phyloP scores from a whole-genome alignment of 352 stramenopile species.

The Pythium grandisporangium region DNA sequence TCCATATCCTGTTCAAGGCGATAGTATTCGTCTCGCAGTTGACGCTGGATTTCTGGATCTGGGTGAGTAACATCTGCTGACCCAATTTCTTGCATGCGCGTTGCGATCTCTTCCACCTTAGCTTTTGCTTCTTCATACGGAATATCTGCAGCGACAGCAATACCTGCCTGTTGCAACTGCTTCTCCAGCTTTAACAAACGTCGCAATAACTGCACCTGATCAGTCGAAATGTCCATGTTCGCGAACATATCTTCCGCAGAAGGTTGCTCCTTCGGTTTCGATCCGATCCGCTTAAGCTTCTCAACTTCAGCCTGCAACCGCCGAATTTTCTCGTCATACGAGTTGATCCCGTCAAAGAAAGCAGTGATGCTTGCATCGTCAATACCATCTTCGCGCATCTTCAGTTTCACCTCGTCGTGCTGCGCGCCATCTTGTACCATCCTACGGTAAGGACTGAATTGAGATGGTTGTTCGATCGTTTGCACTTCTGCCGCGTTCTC shows the following conservation, averaged over 20 bases:
- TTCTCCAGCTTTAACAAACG: conserved; percentile 79
- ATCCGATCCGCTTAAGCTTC: conserved; percentile 65
- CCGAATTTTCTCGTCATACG: conserved; percentile 78
- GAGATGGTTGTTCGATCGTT: conserved; percentile 27
- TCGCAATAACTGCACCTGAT: conserved; percentile 73
- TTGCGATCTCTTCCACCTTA: conserved; percentile 88
- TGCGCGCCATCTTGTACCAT: conserved; percentile 69
- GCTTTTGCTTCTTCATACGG: conserved; percentile 88
- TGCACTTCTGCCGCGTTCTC: conserved; percentile 23
- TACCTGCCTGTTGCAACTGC: conserved; percentile 76
- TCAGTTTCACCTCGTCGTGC: conserved; percentile 58
- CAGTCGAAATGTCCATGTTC: conserved; percentile 43
- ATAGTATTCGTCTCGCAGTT: conserved; percentile 90
- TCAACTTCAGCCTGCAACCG: conserved; percentile 74
- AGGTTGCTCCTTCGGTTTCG: conserved; percentile 38
- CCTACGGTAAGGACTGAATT: conserved; percentile 48
- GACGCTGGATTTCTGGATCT: conserved; percentile 67
- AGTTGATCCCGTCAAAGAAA: conserved; percentile 82
- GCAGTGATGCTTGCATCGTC: conserved; percentile 61
- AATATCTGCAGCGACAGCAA: conserved; percentile 89
- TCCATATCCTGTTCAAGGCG: conserved; percentile 91
- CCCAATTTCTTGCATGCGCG: conserved; percentile 88
- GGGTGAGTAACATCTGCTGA: conserved; percentile 85
- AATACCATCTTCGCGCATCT: conserved; percentile 71
- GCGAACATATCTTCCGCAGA: conserved; percentile 50